Conservation (phyloP, 768 basidiomycete species). For the Boletus rex-veris region DNA sequence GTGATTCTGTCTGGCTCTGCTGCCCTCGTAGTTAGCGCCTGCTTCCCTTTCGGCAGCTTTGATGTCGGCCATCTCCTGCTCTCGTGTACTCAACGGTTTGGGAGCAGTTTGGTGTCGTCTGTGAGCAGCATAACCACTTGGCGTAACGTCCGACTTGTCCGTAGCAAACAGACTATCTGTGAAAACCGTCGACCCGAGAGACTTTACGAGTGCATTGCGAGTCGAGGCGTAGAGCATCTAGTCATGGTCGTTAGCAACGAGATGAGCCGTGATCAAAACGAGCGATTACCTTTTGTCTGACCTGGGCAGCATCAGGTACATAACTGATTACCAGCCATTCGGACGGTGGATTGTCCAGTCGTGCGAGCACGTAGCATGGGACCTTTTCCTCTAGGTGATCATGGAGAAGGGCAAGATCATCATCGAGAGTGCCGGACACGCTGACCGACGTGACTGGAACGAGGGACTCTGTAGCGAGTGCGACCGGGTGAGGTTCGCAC, state of each 20-base stretch:
- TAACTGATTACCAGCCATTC: conserved; percentile 78
- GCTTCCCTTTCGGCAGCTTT: conserved; percentile 69
- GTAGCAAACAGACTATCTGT: conserved; percentile 78
- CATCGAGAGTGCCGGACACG: conserved; percentile 48
- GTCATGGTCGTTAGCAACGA: background rate
- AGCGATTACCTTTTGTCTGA: conserved; percentile 68
- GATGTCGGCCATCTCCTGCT: conserved; percentile 78
- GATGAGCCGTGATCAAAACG: conserved; percentile 3
- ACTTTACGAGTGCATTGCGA: conserved; percentile 61
- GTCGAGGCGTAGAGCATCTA: conserved; percentile 91
- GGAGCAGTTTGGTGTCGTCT: conserved; percentile 68
- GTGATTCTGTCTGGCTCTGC: conserved; percentile 51
- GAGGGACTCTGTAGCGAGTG: conserved; percentile 54
- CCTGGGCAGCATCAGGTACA: conserved; percentile 77
- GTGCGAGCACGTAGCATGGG: conserved; percentile 76
- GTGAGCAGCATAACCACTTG: conserved; percentile 72
- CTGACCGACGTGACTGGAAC: conserved; percentile 54
- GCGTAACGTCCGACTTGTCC: conserved; percentile 59
- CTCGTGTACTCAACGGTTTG: conserved; percentile 76
- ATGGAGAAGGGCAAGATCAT: conserved; percentile 60
- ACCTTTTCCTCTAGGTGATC: conserved; percentile 53
- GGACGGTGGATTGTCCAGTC: conserved; percentile 53
- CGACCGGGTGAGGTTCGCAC: conserved; percentile 25
- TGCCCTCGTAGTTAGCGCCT: conserved; percentile 54
- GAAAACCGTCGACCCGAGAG: conserved; percentile 72